Evolutionary conservation across 129 eudicot species (phyloP).

Genomic region (Tanacetum coccineum): DNA sequence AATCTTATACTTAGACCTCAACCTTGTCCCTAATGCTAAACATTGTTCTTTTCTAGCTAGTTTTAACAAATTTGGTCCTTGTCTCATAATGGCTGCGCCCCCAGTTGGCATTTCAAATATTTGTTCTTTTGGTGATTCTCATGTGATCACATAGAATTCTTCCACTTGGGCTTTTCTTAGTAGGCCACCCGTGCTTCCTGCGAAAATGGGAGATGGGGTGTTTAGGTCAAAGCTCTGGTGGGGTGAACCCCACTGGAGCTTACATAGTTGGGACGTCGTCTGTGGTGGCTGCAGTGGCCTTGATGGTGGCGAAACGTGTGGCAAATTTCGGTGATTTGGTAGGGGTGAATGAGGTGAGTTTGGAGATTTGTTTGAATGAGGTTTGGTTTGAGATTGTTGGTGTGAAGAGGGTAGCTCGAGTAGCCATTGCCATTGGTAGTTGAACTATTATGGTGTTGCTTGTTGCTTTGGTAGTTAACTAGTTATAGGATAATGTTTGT

Average conservation of each 20-base stretch:
- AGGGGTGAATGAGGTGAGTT: slow-evolving; percentile 35
- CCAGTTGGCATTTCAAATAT: slow-evolving; percentile 98
- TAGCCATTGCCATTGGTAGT: slow-evolving; percentile 58
- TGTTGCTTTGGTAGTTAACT: slow-evolving; percentile 2
- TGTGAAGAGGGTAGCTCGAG: slow-evolving; percentile 69
- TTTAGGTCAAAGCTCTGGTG: slow-evolving; percentile 86
- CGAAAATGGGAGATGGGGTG: slow-evolving; percentile 93
- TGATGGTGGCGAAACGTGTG: slow-evolving; percentile 36
- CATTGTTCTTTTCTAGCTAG: slow-evolving; percentile 92
- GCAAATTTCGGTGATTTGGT: slow-evolving; percentile 35
- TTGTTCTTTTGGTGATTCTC: slow-evolving; percentile 93
- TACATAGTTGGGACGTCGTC: slow-evolving; percentile 28
- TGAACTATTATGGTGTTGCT: slow-evolving; percentile 37
- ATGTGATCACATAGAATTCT: slow-evolving; percentile 86
- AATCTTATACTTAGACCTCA: slow-evolving; percentile 89
- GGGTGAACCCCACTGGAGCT: slow-evolving; percentile 87
- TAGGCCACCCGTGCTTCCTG: slow-evolving; percentile 93
- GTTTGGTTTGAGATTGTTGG: slow-evolving; percentile 50
- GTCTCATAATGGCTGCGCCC: slow-evolving; percentile 89
- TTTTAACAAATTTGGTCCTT: slow-evolving; percentile 86
- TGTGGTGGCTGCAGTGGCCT: slow-evolving; percentile 32
- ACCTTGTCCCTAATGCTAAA: slow-evolving; percentile 79
- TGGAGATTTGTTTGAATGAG: slow-evolving; percentile 45
- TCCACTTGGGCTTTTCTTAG: slow-evolving; percentile 87
- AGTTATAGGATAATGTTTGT: slow-evolving; percentile 10